Conservation (phyloP, 23 red algal genomes). For the Agarophyton chilense region DNA sequence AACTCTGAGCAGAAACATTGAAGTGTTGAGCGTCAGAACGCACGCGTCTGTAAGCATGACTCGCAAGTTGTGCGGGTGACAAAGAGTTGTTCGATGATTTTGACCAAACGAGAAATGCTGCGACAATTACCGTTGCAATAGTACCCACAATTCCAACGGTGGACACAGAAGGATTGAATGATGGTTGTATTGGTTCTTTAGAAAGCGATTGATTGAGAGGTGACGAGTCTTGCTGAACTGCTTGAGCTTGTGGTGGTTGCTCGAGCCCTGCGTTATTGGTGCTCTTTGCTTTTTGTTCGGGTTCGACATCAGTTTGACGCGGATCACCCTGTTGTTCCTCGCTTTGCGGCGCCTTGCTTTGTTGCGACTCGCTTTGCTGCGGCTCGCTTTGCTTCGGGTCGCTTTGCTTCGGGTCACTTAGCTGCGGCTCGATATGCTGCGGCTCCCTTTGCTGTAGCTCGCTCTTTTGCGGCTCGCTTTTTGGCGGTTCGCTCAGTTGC, state of each 20-base stretch:
- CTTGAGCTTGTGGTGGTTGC: not conserved
- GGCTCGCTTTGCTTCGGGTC: not conserved
- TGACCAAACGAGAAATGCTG: conserved; percentile 7
- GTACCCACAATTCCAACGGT: conserved; percentile 8
- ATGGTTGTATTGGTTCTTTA: not conserved
- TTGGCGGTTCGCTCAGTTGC: not conserved
- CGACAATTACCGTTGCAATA: not conserved
- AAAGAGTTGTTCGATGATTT: not conserved
- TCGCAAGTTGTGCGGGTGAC: not conserved
- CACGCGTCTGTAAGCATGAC: conserved; percentile 1
- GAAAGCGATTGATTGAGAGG: not conserved
- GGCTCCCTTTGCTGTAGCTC: not conserved
- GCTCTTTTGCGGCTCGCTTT: not conserved
- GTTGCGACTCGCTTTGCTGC: not conserved
- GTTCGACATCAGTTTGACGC: not conserved
- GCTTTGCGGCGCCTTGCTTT: not conserved
- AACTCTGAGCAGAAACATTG: not conserved
- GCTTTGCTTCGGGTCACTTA: not conserved
- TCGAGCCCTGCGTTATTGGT: not conserved
- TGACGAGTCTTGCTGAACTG: no score
- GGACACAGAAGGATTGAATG: conserved; percentile 13
- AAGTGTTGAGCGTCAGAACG: not conserved
- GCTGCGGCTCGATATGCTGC: not conserved
- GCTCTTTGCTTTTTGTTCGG: not conserved
- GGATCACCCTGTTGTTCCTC: not conserved